Percentiles rank a stretch among this genome's conserved stretches.
phyloP scores from a whole-genome alignment of 805 yeast genomes.

The Cyberlindnera misumaiensis region DNA sequence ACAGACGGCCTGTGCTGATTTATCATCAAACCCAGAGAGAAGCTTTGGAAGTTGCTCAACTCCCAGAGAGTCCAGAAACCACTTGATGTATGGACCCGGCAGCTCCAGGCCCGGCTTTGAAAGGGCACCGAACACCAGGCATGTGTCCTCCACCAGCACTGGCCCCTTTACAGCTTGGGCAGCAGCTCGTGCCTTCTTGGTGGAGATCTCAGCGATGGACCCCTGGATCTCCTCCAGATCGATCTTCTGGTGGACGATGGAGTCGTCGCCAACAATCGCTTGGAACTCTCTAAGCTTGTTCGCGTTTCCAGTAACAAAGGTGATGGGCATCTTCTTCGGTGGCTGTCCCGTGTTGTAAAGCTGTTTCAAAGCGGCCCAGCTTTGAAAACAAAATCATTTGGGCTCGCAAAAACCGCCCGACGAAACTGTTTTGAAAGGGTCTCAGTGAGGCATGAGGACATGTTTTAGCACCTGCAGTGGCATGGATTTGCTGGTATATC shows the following conservation, averaged over 20 bases:
- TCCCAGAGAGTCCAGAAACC: slow-evolving; percentile 81
- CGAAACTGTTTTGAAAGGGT: too few relatives aligned
- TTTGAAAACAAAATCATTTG: background rate
- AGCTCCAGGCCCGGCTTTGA: slow-evolving; percentile 46
- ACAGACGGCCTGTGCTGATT: slow-evolving; percentile 80
- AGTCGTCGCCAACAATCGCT: slow-evolving; percentile 51
- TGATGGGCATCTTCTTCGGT: slow-evolving; percentile 28
- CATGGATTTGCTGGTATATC: too few relatives aligned
- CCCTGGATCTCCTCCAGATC: slow-evolving; percentile 94
- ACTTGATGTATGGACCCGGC: slow-evolving; percentile 94
- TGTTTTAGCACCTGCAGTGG: too few relatives aligned
- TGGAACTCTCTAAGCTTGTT: slow-evolving; percentile 84
- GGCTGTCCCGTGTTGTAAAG: background rate
- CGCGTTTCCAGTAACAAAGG: slow-evolving; percentile 82
- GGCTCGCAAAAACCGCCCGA: background rate
- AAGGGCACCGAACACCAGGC: slow-evolving; percentile 75
- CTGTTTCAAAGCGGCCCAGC: slow-evolving; percentile 1
- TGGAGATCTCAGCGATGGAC: slow-evolving; percentile 71
- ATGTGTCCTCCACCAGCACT: slow-evolving; percentile 92
- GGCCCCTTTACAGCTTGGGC: slow-evolving; percentile 62
- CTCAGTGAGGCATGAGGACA: too few relatives aligned
- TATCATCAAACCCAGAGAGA: slow-evolving; percentile 76
- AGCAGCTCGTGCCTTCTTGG: slow-evolving; percentile 72
- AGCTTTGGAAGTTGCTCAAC: slow-evolving; percentile 69
- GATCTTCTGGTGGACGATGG: slow-evolving; percentile 54